Evolutionary conservation across 305 asterid species (phyloP), one percentile per base, ranked within the genome.

Genomic region (Fraxinus velutina): DNA sequence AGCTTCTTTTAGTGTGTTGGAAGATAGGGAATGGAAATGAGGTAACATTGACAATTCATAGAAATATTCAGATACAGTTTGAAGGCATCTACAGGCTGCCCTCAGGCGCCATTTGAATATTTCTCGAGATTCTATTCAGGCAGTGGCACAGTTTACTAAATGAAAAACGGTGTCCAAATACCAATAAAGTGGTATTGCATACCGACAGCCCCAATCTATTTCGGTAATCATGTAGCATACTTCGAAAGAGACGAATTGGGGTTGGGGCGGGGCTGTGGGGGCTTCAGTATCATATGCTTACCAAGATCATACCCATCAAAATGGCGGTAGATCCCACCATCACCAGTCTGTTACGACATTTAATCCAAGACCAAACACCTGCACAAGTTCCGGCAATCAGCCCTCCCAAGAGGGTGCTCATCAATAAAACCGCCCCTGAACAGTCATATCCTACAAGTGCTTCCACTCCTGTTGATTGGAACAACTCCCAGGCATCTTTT

Each of bases 261-360:
- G 17, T 0, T 0, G 0, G 55, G 17, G 55, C 1, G 17, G 17
- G 55, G 55, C 6, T 2, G 17, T 0, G 17, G 0, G 6, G 6
- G 21, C 6, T 47, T 47, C 2, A 24, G n/a, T 12, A 27, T 66
- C 37, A 12, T 13, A 68, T 27, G 39, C 33, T 2, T 88, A 96
- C 99, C 97, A 94, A 79, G 89, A 96, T 93, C 99, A 93, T 93
- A 66, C 99, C 99, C 95, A 96, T 90, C 81, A 96, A 88, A 95
- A 94, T 89, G 84, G 98, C 91, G 10, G 97, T 96, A 34, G 97
- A 93, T 32, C 98, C 98, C 71, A 94, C 98, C 98, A 96, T 93
- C 70, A 90, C 86, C 72, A 91, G 91, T 73, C 93, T 77, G 74
- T 92, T 91, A 1, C 97, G 92, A 86, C 92, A 93, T 78, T 88